Evolutionary conservation across 2,329 filamentous ascomycete species (phyloP).

Genomic region (Fusarium staphyleae): DNA sequence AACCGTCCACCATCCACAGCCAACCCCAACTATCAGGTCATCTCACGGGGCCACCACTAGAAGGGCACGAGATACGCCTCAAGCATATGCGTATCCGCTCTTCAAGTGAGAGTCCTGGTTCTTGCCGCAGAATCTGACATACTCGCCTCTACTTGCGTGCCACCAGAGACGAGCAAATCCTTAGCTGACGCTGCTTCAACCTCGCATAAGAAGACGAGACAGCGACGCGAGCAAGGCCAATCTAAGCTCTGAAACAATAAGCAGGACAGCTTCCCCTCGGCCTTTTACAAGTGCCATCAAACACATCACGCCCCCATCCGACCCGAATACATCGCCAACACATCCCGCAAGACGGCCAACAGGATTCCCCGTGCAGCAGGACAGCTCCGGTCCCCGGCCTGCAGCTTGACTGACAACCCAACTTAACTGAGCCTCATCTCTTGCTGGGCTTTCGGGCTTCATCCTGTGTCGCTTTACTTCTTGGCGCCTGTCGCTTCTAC

Average conservation of each 20-base stretch:
- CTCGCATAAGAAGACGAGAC: conserved; percentile 8
- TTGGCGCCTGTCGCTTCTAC: conserved; percentile 26
- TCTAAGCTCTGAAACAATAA: conserved; percentile 23
- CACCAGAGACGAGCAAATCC: conserved; percentile 24
- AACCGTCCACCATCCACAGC: conserved; percentile 26
- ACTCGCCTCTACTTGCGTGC: conserved; percentile 29
- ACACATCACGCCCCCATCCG: conserved; percentile 21
- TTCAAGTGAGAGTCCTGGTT: conserved; percentile 28
- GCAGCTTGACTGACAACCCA: conserved; percentile 16
- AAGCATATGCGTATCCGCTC: conserved; percentile 36
- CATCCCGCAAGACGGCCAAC: conserved; percentile 32
- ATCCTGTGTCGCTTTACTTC: conserved; percentile 14
- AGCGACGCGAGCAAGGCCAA: conserved; percentile 15
- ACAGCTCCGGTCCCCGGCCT: conserved; percentile 27
- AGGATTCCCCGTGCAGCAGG: conserved; percentile 36
- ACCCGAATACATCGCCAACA: conserved; percentile 32
- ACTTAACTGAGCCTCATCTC: conserved; percentile 36
- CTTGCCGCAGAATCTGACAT: conserved; percentile 29
- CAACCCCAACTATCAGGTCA: conserved; percentile 23
- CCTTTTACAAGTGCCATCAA: conserved; percentile 14
- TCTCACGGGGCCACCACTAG: conserved; percentile 29
- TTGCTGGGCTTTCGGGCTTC: conserved; percentile 17
- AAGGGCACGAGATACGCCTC: conserved; percentile 33
- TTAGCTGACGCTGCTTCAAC: conserved; percentile 19
- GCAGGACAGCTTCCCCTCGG: conserved; percentile 14